Percentiles rank a stretch among this genome's conserved stretches.
Evolutionary conservation across 2,329 filamentous ascomycete genomes (phyloP).

Genomic region (Penicillium janthinellum): DNA sequence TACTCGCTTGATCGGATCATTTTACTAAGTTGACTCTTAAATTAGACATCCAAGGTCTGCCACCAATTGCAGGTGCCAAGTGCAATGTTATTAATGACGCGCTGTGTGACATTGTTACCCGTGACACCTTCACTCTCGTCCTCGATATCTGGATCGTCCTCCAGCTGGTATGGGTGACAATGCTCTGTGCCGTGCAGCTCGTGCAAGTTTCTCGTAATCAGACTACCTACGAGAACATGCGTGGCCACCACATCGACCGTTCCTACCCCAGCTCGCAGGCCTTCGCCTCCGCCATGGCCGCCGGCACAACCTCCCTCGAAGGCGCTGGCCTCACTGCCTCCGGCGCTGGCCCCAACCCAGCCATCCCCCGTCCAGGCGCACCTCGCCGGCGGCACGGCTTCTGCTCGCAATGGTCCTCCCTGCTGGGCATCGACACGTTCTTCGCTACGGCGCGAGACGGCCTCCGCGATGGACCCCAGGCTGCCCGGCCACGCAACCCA

Average conservation of each 20-base stretch:
- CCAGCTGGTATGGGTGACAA: slow-evolving; percentile 94
- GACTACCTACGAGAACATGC: slow-evolving; percentile 98
- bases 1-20: background rate
- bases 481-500: slow-evolving; percentile 68
- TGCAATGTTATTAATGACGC: slow-evolving; percentile 77
- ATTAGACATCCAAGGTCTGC: slow-evolving; percentile 64
- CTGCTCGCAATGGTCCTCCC: slow-evolving; percentile 75
- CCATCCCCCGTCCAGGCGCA: slow-evolving; percentile 51
- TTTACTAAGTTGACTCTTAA: slow-evolving; percentile 2
- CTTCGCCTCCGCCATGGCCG: slow-evolving; percentile 69
- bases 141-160: slow-evolving; percentile 76
- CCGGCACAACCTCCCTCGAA: slow-evolving; percentile 65
- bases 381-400: slow-evolving; percentile 60
- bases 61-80: slow-evolving; percentile 48
- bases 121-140: slow-evolving; percentile 81
- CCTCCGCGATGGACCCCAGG: slow-evolving; percentile 52
- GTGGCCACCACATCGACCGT: slow-evolving; percentile 66
- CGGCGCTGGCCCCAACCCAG: slow-evolving; percentile 65
- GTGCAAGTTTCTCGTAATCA: slow-evolving; percentile 88
- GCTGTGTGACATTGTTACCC: slow-evolving; percentile 75
- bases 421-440: slow-evolving; percentile 91
- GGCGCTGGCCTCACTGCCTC: slow-evolving; percentile 69
- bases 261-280: slow-evolving; percentile 58
- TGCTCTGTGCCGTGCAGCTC: slow-evolving; percentile 92
- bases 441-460: slow-evolving; percentile 84